These are phyloP conservation scores for Tricholoma furcatifolium DNA, from an alignment of 768 basidiomycete species.

Conservation along the genomic window DNA sequence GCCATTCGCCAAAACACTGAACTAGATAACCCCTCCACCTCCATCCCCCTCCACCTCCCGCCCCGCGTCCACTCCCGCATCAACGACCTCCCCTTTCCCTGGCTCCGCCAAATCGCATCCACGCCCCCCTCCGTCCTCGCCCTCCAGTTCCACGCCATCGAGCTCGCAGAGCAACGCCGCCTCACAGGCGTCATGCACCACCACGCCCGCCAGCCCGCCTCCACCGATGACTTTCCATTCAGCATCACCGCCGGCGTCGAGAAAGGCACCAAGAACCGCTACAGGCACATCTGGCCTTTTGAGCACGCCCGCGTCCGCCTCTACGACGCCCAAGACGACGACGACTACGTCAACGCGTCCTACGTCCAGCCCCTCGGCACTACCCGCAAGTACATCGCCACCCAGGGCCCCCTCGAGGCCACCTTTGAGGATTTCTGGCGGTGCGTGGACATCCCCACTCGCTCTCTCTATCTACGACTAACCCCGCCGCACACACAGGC, in stretches of 20 bases:
- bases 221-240: constrained; percentile 62
- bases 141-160: constrained; percentile 91
- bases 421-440: constrained; percentile 96
- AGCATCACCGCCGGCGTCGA: constrained; percentile 96
- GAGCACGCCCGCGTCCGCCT: constrained; percentile 91
- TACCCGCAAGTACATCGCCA: constrained; percentile 84
- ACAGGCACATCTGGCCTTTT: constrained; percentile 92
- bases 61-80: constrained; percentile 53
- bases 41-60: constrained; percentile 70
- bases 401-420: constrained; percentile 89
- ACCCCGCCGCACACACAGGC: constrained; percentile 33
- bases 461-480: constrained; percentile 1
- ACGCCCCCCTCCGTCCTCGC: constrained; percentile 45
- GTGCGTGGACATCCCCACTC: too few relatives aligned
- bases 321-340: constrained; percentile 32
- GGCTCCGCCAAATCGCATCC: constrained; percentile 70
- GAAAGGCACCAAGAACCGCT: constrained; percentile 93
- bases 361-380: constrained; percentile 88
- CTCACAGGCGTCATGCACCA: constrained; percentile 91
- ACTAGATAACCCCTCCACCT: constrained; percentile 72
- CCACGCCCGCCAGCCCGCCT: constrained; percentile 62
- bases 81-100: constrained; percentile 75
- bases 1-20: constrained; percentile 88
- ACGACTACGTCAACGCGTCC: constrained; percentile 96
- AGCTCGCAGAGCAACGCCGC: constrained; percentile 86